These are phyloP conservation scores for Chaetomium fimeti DNA, from an alignment of 495 filamentous ascomycete genomes.

Conservation along the genomic window DNA sequence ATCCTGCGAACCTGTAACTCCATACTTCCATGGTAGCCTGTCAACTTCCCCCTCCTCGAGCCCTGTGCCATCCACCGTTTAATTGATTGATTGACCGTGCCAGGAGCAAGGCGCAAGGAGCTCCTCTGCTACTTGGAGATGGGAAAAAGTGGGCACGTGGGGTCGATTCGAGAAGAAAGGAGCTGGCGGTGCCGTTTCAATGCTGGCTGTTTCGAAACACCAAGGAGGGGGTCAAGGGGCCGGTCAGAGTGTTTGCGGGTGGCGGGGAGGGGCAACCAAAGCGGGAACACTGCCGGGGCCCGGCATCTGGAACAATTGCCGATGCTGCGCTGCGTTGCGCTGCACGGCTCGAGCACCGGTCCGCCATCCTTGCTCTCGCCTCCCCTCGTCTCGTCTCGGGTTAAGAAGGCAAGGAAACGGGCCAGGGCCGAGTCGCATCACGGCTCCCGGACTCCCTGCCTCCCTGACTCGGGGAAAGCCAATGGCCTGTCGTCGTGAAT, in stretches of 20 bases:
- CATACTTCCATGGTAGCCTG: no score
- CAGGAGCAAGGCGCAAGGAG: no score
- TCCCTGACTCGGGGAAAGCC: conserved; percentile 3
- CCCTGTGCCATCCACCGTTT: background rate
- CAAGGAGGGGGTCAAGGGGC: background rate
- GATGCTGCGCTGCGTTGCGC: background rate
- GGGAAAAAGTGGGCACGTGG: background rate
- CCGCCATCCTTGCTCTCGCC: conserved; percentile 4
- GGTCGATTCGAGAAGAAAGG: background rate
- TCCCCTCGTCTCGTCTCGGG: conserved; percentile 1
- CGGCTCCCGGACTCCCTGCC: background rate
- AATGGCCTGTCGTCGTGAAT: background rate
- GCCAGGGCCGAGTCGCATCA: background rate
- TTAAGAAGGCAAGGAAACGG: background rate
- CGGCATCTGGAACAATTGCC: background rate
- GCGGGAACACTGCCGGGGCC: conserved; percentile 1
- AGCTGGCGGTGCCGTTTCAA: conserved; percentile 6
- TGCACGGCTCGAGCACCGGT: background rate
- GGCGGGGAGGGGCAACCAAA: background rate
- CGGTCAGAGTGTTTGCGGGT: background rate
- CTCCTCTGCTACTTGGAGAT: background rate
- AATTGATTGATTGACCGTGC: background rate
- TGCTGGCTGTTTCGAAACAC: conserved; percentile 2
- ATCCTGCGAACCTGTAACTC: no score
- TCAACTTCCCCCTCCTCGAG: no score